phyloP scores from a whole-genome alignment of 176 grass and related monocot species.

The Echinochloa phyllopogon region DNA sequence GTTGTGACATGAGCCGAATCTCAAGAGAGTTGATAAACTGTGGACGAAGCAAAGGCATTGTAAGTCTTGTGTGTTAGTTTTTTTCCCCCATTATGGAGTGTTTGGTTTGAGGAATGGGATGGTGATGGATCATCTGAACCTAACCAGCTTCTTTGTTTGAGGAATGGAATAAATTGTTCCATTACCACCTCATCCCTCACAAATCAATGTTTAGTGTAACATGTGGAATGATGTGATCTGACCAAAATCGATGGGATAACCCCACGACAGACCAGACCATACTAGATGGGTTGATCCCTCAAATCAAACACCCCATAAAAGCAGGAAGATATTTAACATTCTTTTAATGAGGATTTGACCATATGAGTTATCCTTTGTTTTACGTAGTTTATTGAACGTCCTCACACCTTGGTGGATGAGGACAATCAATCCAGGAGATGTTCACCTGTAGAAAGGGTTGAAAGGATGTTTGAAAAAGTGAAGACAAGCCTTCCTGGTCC shows the following conservation, averaged over 20 bases:
- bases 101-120: neutral
- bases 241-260: constrained; percentile 5
- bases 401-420: constrained; percentile 75
- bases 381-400: constrained; percentile 67
- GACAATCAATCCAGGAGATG: constrained; percentile 69
- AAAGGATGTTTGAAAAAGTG: constrained; percentile 87
- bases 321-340: constrained; percentile 22
- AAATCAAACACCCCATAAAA: constrained; percentile 20
- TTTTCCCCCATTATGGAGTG: neutral
- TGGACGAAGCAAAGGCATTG: constrained; percentile 90
- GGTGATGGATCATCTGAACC: neutral
- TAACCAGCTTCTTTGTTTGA: neutral
- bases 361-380: constrained; percentile 41
- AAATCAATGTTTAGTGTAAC: neutral
- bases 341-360: constrained; percentile 38
- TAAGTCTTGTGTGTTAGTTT: constrained; percentile 50
- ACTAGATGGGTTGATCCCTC: neutral
- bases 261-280: neutral
- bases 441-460: constrained; percentile 77
- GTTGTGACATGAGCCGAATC: constrained; percentile 82
- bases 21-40: constrained; percentile 87
- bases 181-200: neutral
- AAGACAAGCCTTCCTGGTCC: constrained; percentile 54
- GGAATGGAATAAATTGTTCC: neutral
- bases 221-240: neutral